Conservation (phyloP, 345 rosid genomes). For the Erucastrum elatum region DNA sequence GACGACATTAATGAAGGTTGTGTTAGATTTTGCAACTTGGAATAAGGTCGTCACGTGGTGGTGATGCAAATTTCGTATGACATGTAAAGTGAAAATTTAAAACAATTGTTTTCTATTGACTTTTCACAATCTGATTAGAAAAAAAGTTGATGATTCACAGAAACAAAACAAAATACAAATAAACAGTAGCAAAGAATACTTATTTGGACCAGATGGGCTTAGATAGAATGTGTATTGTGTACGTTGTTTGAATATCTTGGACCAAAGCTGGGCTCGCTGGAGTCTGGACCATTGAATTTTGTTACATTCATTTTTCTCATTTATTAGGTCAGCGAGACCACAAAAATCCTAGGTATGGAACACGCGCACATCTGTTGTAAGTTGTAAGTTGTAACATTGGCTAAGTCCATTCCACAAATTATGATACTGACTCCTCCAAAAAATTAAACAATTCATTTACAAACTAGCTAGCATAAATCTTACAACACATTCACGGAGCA, state of each 20-base stretch:
- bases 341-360: not conserved
- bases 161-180: not conserved
- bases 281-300: not conserved
- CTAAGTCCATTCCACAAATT: too few relatives aligned
- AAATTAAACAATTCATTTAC: not conserved
- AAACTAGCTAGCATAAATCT: not conserved
- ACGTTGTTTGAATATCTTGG: not conserved
- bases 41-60: not conserved
- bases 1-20: constrained; percentile 24
- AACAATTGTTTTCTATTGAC: not conserved
- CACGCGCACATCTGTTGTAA: not conserved
- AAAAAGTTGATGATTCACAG: not conserved
- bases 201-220: constrained; percentile 13
- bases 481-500: not conserved
- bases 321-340: not conserved
- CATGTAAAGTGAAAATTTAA: not conserved
- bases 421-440: too few relatives aligned
- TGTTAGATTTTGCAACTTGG: constrained; percentile 33
- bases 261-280: not conserved
- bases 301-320: not conserved
- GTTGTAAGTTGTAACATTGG: not conserved
- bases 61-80: constrained; percentile 21
- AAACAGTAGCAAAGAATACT: not conserved
- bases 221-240: not conserved
- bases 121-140: not conserved